A percentile compares a stretch with the other conserved stretches of the same genome.
These are phyloP conservation scores for Solanum hybrid DNA, from an alignment of 305 asterid species.

Conservation along the genomic window DNA sequence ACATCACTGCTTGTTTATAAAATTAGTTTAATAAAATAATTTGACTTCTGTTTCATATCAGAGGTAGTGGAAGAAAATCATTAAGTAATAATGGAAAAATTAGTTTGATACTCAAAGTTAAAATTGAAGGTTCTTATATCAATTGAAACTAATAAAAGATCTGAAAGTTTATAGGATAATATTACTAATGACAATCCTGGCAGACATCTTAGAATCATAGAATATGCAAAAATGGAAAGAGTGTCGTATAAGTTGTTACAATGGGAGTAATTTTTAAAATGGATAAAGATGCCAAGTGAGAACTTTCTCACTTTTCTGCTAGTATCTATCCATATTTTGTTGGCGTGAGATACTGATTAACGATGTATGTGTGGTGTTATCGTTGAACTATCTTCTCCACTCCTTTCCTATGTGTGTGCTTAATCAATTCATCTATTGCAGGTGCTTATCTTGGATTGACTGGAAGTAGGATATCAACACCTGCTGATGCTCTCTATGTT, in stretches of 20 bases:
- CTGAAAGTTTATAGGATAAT: background rate
- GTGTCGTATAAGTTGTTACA: background rate
- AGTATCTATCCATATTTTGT: background rate
- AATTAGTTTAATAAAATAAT: background rate
- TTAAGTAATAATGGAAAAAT: background rate
- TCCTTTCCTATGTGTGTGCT: background rate
- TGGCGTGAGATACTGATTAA: background rate
- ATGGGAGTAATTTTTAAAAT: background rate
- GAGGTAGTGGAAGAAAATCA: background rate
- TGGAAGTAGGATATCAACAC: constrained; percentile 76
- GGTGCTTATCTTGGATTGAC: constrained; percentile 96
- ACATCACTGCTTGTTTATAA: background rate
- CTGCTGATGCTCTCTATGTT: constrained; percentile 89
- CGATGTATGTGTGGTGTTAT: background rate
- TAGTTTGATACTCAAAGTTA: background rate
- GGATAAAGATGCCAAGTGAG: background rate
- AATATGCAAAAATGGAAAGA: background rate
- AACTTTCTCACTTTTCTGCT: background rate
- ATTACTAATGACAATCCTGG: background rate
- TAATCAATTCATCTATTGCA: constrained; percentile 18
- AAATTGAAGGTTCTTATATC: background rate
- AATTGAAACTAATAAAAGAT: background rate
- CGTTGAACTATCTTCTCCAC: background rate
- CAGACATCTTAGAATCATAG: background rate
- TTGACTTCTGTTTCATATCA: background rate